phyloP scores from a whole-genome alignment of 106 monocot genomes.

The Acorus calamus region DNA sequence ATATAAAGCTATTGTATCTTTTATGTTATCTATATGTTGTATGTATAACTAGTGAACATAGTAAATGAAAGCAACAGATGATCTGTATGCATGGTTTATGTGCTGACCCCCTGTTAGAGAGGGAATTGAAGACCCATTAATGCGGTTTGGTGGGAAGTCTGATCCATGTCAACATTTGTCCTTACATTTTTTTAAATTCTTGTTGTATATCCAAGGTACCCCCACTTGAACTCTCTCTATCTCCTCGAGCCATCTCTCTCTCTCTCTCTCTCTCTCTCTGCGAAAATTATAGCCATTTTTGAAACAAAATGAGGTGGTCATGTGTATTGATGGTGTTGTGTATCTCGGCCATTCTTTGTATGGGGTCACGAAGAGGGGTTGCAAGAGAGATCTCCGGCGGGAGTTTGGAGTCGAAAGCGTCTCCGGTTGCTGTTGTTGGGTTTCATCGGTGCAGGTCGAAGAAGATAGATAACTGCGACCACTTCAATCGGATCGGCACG shows the following conservation, averaged over 20 bases:
- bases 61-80: too few species aligned
- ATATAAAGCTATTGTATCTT: too few species aligned
- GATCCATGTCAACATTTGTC: constrained; percentile 9
- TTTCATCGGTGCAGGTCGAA: constrained; percentile 4
- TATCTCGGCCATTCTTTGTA: constrained; percentile 3
- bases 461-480: background rate
- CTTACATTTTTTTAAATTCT: too few species aligned
- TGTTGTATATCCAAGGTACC: constrained; percentile 12
- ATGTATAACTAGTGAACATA: too few species aligned
- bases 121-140: constrained; percentile 33
- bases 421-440: background rate
- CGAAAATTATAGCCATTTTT: background rate
- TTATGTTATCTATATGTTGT: too few species aligned
- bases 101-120: background rate
- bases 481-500: background rate
- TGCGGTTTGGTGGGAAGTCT: constrained; percentile 39
- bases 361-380: background rate
- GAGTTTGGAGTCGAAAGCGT: background rate
- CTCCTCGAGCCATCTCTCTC: background rate
- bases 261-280: background rate
- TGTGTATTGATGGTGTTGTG: constrained; percentile 4
- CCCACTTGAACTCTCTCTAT: constrained; percentile 7
- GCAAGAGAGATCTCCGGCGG: constrained; percentile 1
- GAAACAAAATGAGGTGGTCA: constrained; percentile 16
- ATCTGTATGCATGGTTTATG: too few species aligned